Percentiles rank a stretch among this genome's conserved stretches.
phyloP scores from a whole-genome alignment of 352 stramenopile species.

The Globisporangium parvum region DNA sequence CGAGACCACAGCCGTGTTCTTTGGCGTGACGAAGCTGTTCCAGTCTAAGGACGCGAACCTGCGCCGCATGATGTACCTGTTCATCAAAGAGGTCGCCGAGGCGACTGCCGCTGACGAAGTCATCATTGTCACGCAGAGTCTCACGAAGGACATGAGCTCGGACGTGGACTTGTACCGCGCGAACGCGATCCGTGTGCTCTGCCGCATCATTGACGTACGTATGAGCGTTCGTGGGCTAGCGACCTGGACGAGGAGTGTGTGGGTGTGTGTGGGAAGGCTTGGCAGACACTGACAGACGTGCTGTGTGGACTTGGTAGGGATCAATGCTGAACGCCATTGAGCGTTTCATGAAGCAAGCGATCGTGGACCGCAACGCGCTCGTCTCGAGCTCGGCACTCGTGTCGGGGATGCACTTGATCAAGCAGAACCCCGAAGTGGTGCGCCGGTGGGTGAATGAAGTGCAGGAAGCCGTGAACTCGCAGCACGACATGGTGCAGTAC shows the following conservation, averaged over 20 bases:
- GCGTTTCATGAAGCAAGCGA: constrained; percentile 98
- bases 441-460: constrained; percentile 97
- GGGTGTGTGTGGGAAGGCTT: too few relatives aligned
- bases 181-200: constrained; percentile 98
- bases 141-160: constrained; percentile 99
- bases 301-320: constrained; percentile 16
- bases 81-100: constrained; percentile 98
- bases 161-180: constrained; percentile 97
- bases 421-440: constrained; percentile 89
- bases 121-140: constrained; percentile 98
- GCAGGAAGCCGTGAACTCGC: constrained; percentile 93
- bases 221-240: not conserved
- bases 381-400: constrained; percentile 97
- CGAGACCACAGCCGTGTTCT: constrained; percentile 98
- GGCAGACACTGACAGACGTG: not conserved
- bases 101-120: constrained; percentile 90
- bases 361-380: constrained; percentile 97
- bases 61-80: constrained; percentile 98
- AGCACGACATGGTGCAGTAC: constrained; percentile 99
- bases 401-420: constrained; percentile 93
- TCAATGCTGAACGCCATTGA: constrained; percentile 91
- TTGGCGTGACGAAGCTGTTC: constrained; percentile 99
- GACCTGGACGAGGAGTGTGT: not conserved
- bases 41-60: constrained; percentile 97
- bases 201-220: constrained; percentile 90